Evolutionary conservation across 1,139 yeast species (phyloP).

Genomic region (Suhomyces terraborum): DNA sequence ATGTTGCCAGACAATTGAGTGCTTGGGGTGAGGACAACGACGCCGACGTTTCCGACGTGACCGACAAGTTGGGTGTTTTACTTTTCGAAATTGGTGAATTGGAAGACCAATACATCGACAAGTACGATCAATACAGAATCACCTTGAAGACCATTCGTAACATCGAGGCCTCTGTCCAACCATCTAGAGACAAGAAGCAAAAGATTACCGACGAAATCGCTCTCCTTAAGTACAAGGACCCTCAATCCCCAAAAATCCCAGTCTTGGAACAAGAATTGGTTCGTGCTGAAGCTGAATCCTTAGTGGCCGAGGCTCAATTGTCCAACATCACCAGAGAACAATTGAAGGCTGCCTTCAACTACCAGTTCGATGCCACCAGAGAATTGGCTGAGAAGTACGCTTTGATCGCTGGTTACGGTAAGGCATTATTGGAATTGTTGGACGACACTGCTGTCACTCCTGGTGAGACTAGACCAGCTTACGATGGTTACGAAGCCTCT

Average conservation of each 20-base stretch:
- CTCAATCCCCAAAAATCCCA: constrained; percentile 92
- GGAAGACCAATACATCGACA: constrained; percentile 97
- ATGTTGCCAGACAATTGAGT: constrained; percentile 93
- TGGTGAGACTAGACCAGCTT: constrained; percentile 98
- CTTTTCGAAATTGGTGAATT: constrained; percentile 96
- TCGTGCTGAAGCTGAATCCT: constrained; percentile 97
- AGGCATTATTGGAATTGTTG: constrained; percentile 90
- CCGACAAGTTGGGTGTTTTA: constrained; percentile 95
- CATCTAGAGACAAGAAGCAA: constrained; percentile 96
- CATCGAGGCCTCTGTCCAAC: constrained; percentile 97
- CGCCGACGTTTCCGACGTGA: constrained; percentile 94
- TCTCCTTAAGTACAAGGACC: constrained; percentile 96
- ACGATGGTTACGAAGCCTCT: constrained; percentile 97
- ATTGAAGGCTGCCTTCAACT: constrained; percentile 95
- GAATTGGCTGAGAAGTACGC: constrained; percentile 97
- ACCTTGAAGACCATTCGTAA: constrained; percentile 93
- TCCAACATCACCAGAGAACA: constrained; percentile 97
- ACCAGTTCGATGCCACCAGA: constrained; percentile 94
- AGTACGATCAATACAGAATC: constrained; percentile 96
- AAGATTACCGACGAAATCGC: constrained; percentile 98
- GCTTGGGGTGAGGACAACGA: constrained; percentile 98
- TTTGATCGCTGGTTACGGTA: constrained; percentile 97
- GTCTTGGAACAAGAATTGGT: constrained; percentile 97
- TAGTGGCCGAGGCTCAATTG: constrained; percentile 98
- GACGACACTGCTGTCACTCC: constrained; percentile 98